Evolutionary conservation across 441 rosid genomes (phyloP), one percentile per base, ranked within the genome.

Genomic region (Cnidoscolus chayamansa): DNA sequence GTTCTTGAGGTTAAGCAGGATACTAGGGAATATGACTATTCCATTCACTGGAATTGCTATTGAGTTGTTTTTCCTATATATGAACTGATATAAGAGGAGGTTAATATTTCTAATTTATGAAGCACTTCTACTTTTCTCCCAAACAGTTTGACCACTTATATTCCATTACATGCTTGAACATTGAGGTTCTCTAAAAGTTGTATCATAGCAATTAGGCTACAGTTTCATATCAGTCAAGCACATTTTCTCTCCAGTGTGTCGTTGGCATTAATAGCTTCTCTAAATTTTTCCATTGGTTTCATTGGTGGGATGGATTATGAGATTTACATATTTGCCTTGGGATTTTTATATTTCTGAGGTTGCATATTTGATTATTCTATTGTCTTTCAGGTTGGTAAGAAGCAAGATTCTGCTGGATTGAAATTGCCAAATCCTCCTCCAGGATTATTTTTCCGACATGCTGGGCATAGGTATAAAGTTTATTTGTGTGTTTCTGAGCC

Each of bases 401-500:
- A 54, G 80, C 79, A 72, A 75, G 88, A 81, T 17, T 56, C 60
- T 70, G 47, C 25, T 62, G 86, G 83, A 67, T 68, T 70, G 25
- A 79, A 71, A 60, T 40, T 63, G 62, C 80, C 85, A 60, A 82
- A 54, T 64, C 71, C 81, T 83, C 90, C 93, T 73, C 81, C 87
- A 0, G 80, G 76, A 67, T 67, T 77, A 30, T 61, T 77, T 66
- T 77, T 77, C 65, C 76, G 43, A 49, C 80, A 77, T 77, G 73
- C 80, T 61, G 80, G 80, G 20, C 80, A 77, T 62, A 62, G 80
- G 80, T 77, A 63, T 11, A 49, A 37, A 30, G 5, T 30, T 35
- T 47, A 9, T 67, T 49, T 40, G 9, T 55, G 3, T 43, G 54
- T 6, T 1, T 37, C 25, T 51, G 12, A 55, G 55, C 17, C 8